Percentiles rank a stretch among this genome's conserved stretches.
Conservation (phyloP, 805 yeast genomes). For the Starmerella asiatica region DNA sequence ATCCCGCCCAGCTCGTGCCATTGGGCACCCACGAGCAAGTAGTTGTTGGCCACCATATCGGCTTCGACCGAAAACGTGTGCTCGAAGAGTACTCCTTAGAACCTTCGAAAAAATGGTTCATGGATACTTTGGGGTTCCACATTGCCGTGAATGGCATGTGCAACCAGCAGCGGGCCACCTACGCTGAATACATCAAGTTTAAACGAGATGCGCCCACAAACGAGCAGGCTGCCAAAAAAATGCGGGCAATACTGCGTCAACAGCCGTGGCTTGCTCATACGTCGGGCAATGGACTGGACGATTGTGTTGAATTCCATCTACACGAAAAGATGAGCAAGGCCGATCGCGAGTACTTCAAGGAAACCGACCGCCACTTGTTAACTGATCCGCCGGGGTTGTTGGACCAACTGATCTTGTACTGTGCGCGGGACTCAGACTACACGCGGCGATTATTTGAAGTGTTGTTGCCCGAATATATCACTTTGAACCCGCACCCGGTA, state of each 20-base stretch:
- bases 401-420: slow-evolving; percentile 53
- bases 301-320: slow-evolving; percentile 71
- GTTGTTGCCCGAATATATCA: slow-evolving; percentile 54
- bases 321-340: slow-evolving; percentile 51
- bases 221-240: slow-evolving; percentile 32
- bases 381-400: slow-evolving; percentile 34
- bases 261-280: slow-evolving; percentile 74
- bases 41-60: slow-evolving; percentile 79
- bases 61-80: slow-evolving; percentile 80
- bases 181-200: slow-evolving; percentile 33
- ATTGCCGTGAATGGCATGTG: slow-evolving; percentile 85
- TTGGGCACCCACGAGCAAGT: slow-evolving; percentile 48
- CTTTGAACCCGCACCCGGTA: slow-evolving; percentile 81
- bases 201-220: slow-evolving; percentile 15
- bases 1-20: slow-evolving; percentile 55
- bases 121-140: slow-evolving; percentile 90
- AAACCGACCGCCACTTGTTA: slow-evolving; percentile 41
- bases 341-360: slow-evolving; percentile 49
- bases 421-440: slow-evolving; percentile 70
- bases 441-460: slow-evolving; percentile 58
- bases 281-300: slow-evolving; percentile 63
- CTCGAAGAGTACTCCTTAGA: slow-evolving; percentile 64
- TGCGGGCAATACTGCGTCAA: slow-evolving; percentile 62
- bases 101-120: slow-evolving; percentile 56
- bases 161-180: slow-evolving; percentile 73